Evolutionary conservation across 148 eudicot genomes (phyloP), one percentile per base, ranked within the genome.

Genomic region (Cornus suecica): DNA sequence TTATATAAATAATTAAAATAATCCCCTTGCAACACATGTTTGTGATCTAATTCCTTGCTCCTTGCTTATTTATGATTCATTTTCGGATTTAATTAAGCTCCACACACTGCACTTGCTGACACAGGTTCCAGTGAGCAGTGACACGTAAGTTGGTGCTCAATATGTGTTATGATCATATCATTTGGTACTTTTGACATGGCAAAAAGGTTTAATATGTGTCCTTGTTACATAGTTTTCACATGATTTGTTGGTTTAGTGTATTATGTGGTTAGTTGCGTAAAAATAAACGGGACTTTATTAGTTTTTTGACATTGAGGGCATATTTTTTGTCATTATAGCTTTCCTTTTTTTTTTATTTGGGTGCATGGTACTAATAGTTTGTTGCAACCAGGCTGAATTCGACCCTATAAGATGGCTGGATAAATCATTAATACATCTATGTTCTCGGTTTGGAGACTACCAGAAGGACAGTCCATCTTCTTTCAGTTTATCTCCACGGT

Each of bases 371-470:
- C 37, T 34, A 63, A 73, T 22, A 14, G 20, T 61, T 62, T 24
- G 42, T 34, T 52, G 48, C 29, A 65, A 72, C 10, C 91, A 95
- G 99, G 93, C 97, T 70, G 99, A 95, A 81, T 90, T 92, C 74
- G 99, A 95, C 71, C 99, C 99, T 30, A 89, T 95, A 72, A 83
- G 97, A 82, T 95, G 99, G 99, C 90, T 95, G 72, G 99, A 95
- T 83, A 92, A 90, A 79, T 89, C 94, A 23, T 75, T 95, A 80
- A 95, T 95, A 68, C 96, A 86, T 77, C 62, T 95, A 74, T 95
- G 99, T 78, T 81, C 97, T 18, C 92, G 83, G 45, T 95, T 92
- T 77, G 99, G 97, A 58, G 97, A 95, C 67, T 95, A 84, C 83
- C 97, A 95, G 77, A 92, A 95, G 81, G 94, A 91, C 29, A 86